Percentiles rank a stretch among this genome's conserved stretches.
phyloP scores from a whole-genome alignment of 352 stramenopile genomes.

The Phytopythium mirpurense region DNA sequence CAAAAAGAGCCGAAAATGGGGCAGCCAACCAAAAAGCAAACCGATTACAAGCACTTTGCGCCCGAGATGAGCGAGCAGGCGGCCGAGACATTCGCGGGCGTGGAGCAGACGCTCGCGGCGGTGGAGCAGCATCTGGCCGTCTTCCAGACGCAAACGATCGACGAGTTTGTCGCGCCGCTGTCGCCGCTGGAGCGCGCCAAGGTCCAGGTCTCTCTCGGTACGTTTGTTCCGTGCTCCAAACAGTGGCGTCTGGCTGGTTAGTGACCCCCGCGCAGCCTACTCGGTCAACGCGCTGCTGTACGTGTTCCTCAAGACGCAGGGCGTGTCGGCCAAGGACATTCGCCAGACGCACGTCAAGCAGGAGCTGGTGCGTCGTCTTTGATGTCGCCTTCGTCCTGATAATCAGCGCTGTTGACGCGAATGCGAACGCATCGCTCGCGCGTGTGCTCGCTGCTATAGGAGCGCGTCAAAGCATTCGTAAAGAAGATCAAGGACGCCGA shows the following conservation, averaged over 20 bases:
- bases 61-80: conserved; percentile 51
- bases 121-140: conserved; percentile 70
- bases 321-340: conserved; percentile 83
- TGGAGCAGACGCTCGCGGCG: conserved; percentile 74
- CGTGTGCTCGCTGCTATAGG: conserved; percentile 21
- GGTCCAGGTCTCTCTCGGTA: conserved; percentile 79
- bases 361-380: conserved; percentile 44
- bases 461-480: conserved; percentile 84
- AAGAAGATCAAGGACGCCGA: conserved; percentile 90
- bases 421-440: too few relatives aligned
- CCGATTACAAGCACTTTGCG: too few relatives aligned
- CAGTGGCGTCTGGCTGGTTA: background rate
- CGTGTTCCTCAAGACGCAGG: conserved; percentile 85
- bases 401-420: too few relatives aligned
- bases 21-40: background rate
- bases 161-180: conserved; percentile 54
- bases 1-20: too few relatives aligned
- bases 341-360: conserved; percentile 88
- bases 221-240: conserved; percentile 4
- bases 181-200: conserved; percentile 75
- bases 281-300: conserved; percentile 84
- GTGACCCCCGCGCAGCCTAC: conserved; percentile 46
- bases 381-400: background rate
- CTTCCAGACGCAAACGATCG: conserved; percentile 45
- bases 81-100: conserved; percentile 53